Base-by-base conservation (phyloP, 2,329 filamentous ascomycete species). In the Didymella keratinophila region DNA sequence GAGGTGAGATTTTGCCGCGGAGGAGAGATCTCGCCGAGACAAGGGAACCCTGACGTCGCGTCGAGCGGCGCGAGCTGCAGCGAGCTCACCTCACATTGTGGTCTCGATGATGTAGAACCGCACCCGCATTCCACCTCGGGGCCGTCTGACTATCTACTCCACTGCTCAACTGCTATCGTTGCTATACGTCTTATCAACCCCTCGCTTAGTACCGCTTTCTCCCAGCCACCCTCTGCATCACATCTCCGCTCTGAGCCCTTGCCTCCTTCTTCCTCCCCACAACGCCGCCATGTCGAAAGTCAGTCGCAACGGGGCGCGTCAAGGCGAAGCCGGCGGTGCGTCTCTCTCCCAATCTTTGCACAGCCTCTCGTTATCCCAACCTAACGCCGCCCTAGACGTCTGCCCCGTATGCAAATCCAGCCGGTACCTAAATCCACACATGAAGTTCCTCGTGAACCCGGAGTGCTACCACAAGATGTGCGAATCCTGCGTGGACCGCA, bases 381-480 rank as follows among this genome's bases (percentile, higher is more conserved):
- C 71, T 73, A 68, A 74, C 65, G 61, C 65, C 59, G 61, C 66
- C 58, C 62, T 71, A 81, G 93, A 97, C 79, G 90, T 93, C 74
- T 99, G 95, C 80, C 95, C 94, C 57, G 92, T 98, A 68, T 99
- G 95, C 89, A 97, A 97, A 80, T 96, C 93, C 59, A 92, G 91
- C 60, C 91, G 93, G 65, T 98, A 98, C 82, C 89, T 98, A 71
- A 97, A 97, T 82, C 89, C 88, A 61, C 89, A 93, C 80, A 93
- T 99, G 86, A 86, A 89, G 65, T 98, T 99, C 80, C 90, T 95
- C 69, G 93, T 99, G 81, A 97, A 98, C 77, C 92, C 94, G 9
- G 93, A 96, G 83, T 99, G 95, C 85, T 99, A 99, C 83, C 95
- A 99, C 83, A 92, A 92, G 68, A 98, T 99, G 92, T 99, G 95